Conservation (phyloP, 2,329 filamentous ascomycete species). For the Venturia oleaginea region DNA sequence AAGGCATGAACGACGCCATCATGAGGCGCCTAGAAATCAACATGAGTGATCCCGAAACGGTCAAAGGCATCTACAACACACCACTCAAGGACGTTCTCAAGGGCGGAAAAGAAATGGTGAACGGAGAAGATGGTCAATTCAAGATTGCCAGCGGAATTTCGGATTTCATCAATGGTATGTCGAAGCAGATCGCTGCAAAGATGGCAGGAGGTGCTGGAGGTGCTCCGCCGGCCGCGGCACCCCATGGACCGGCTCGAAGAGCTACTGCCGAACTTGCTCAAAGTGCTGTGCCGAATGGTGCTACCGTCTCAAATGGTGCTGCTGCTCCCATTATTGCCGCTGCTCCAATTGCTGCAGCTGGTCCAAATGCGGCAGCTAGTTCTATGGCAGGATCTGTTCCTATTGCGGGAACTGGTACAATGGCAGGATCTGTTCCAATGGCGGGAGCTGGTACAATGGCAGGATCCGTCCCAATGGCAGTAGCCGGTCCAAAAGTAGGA, state of each 20-base stretch:
- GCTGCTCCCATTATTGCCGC: background rate
- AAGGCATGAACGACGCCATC: slow-evolving; percentile 3
- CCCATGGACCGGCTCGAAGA: background rate
- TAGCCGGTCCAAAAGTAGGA: background rate
- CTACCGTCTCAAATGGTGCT: background rate
- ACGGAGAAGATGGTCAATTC: background rate
- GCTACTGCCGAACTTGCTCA: background rate
- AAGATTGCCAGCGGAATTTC: slow-evolving; percentile 3
- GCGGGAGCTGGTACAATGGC: too few relatives aligned
- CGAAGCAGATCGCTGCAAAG: background rate
- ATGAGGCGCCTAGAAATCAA: slow-evolving; percentile 2
- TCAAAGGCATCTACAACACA: background rate
- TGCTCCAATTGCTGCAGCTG: background rate
- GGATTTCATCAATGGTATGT: slow-evolving; percentile 7
- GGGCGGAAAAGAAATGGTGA: background rate
- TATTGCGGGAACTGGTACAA: background rate
- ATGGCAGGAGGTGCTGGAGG: background rate
- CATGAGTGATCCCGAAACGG: slow-evolving; percentile 4
- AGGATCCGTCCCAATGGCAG: background rate
- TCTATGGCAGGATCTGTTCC: background rate
- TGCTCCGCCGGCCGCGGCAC: background rate
- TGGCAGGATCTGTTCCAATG: background rate
- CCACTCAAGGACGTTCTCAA: background rate
- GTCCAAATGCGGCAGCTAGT: background rate
- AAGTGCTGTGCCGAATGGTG: background rate